A percentile compares a stretch with the other conserved stretches of the same genome.
Conservation (phyloP, 2,329 filamentous ascomycete genomes). For the Penicillium olsonii region DNA sequence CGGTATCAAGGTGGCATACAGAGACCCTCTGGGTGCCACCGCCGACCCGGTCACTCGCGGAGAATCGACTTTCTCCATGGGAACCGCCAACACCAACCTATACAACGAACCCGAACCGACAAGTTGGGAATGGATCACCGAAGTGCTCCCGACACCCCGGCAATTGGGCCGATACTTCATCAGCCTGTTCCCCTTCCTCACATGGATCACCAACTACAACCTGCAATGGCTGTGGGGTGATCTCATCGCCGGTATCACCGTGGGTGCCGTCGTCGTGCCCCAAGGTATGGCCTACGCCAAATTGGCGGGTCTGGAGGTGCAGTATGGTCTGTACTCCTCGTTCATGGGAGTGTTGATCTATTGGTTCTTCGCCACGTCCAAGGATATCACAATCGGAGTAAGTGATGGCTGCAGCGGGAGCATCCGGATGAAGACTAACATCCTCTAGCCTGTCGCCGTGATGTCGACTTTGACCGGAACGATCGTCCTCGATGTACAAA, state of each 20-base stretch:
- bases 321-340: constrained; percentile 90
- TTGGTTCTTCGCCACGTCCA: constrained; percentile 97
- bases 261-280: constrained; percentile 82
- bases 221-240: constrained; percentile 85
- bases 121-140: constrained; percentile 68
- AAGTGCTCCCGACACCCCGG: constrained; percentile 60
- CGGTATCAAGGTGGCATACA: constrained; percentile 76
- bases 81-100: constrained; percentile 73
- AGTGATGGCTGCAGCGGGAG: constrained; percentile 5
- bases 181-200: constrained; percentile 80
- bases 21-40: constrained; percentile 55
- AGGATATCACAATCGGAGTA: constrained; percentile 80
- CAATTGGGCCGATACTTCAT: constrained; percentile 63
- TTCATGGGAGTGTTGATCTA: constrained; percentile 95
- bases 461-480: constrained; percentile 89
- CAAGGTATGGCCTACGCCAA: constrained; percentile 95
- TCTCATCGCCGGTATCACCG: constrained; percentile 80
- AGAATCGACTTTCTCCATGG: constrained; percentile 75
- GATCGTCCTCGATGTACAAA: constrained; percentile 67
- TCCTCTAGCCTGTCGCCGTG: constrained; percentile 80
- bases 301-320: constrained; percentile 73
- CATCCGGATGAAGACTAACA: background rate
- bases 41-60: constrained; percentile 69
- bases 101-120: constrained; percentile 84
- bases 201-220: constrained; percentile 92